phyloP scores from a whole-genome alignment of 306 rosid species.

The Cicer chorassanicum region DNA sequence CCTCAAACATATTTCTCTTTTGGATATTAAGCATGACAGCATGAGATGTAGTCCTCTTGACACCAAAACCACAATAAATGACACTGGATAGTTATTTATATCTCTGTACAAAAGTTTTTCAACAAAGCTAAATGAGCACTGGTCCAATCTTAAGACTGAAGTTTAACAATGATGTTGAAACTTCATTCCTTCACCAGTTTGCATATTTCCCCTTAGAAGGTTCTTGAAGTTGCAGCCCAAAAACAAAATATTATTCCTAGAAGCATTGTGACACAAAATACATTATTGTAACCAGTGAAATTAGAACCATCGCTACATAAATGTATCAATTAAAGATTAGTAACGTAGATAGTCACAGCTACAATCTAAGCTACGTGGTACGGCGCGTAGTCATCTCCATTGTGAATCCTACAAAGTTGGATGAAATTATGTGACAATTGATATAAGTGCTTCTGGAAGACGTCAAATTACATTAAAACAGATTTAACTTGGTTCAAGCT shows the following conservation, averaged over 20 bases:
- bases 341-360: background rate
- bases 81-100: background rate
- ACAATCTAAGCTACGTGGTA: constrained; percentile 14
- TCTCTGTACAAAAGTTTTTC: background rate
- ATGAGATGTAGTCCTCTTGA: constrained; percentile 5
- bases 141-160: constrained; percentile 10
- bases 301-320: background rate
- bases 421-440: constrained; percentile 27
- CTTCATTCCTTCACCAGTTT: constrained; percentile 16
- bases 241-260: background rate
- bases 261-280: constrained; percentile 11
- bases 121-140: constrained; percentile 3
- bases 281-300: constrained; percentile 1
- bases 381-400: constrained; percentile 21
- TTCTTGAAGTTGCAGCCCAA: constrained; percentile 1
- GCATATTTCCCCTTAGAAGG: background rate
- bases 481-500: constrained; percentile 23
- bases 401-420: constrained; percentile 39
- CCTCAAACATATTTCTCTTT: too few relatives aligned
- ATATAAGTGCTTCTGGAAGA: constrained; percentile 9
- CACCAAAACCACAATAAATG: constrained; percentile 1
- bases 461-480: constrained; percentile 24
- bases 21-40: background rate
- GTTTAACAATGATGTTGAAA: constrained; percentile 19
- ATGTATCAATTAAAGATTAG: constrained; percentile 10